phyloP scores from a whole-genome alignment of 345 rosid species.

The Dimocarpus longan region DNA sequence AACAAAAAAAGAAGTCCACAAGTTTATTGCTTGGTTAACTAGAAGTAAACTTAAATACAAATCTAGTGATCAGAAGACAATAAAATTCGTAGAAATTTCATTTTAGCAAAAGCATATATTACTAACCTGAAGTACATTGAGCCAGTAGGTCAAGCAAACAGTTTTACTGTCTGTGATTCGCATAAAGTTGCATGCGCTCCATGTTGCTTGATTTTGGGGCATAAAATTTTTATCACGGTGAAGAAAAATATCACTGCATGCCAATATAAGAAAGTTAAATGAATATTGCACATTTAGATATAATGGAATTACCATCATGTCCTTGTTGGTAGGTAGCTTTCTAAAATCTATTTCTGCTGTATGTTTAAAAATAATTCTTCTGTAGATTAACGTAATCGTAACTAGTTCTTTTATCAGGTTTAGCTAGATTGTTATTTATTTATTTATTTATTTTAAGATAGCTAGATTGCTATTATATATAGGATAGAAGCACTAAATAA shows the following conservation, averaged over 20 bases:
- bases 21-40: not conserved
- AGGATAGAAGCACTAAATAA: too few species aligned
- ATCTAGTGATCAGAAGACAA: not conserved
- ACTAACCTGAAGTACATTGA: conserved; percentile 83
- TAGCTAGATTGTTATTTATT: too few species aligned
- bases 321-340: not conserved
- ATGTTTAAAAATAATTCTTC: too few species aligned
- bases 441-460: too few species aligned
- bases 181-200: conserved; percentile 95
- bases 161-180: conserved; percentile 56
- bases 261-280: too few species aligned
- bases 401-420: too few species aligned
- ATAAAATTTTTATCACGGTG: conserved; percentile 71
- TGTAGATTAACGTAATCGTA: too few species aligned
- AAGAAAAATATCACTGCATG: conserved; percentile 74
- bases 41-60: not conserved
- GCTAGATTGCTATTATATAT: too few species aligned
- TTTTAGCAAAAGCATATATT: not conserved
- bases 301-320: not conserved
- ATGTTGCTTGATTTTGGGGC: conserved; percentile 77
- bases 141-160: conserved; percentile 89
- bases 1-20: too few species aligned
- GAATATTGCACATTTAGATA: conserved; percentile 2
- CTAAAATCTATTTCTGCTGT: not conserved
- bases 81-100: not conserved